phyloP scores from a whole-genome alignment of 1,284 basidiomycete genomes.

The Anthracocystis panici-leucophaei region DNA sequence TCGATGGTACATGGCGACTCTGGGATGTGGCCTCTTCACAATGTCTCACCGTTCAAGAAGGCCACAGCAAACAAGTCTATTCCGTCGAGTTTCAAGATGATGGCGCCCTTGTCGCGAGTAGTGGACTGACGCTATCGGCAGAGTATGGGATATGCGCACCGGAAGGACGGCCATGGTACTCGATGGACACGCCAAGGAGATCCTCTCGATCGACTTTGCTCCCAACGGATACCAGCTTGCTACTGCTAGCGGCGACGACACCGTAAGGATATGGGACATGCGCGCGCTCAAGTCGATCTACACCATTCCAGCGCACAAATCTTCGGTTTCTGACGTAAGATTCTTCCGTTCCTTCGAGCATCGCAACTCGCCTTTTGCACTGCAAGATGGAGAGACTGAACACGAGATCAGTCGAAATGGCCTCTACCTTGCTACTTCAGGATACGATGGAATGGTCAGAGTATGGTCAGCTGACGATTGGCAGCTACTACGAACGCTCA shows the following conservation, averaged over 20 bases:
- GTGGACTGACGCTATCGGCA: conserved; percentile 93
- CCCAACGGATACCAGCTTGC: conserved; percentile 98
- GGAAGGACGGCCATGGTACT: conserved; percentile 97
- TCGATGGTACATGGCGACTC: conserved; percentile 97
- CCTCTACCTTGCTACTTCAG: conserved; percentile 89
- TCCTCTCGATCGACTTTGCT: conserved; percentile 90
- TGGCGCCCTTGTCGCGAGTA: conserved; percentile 90
- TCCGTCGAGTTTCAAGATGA: conserved; percentile 94
- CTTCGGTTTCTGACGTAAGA: conserved; percentile 91
- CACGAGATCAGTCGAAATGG: conserved; percentile 72
- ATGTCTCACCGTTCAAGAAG: conserved; percentile 91
- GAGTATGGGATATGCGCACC: conserved; percentile 95
- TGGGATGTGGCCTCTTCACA: conserved; percentile 89
- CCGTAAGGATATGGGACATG: conserved; percentile 98
- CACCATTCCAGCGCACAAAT: conserved; percentile 95
- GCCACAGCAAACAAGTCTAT: conserved; percentile 97
- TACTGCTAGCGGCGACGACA: conserved; percentile 95
- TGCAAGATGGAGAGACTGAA: conserved; percentile 65
- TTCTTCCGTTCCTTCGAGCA: conserved; percentile 78
- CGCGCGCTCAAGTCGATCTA: conserved; percentile 90
- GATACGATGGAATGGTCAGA: conserved; percentile 95
- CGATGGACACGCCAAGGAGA: conserved; percentile 94
- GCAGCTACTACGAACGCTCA: conserved; percentile 87
- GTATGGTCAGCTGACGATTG: conserved; percentile 99
- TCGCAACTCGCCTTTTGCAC: conserved; percentile 9